phyloP scores from a whole-genome alignment of 345 rosid genomes.

The Raphanus raphanistrum region DNA sequence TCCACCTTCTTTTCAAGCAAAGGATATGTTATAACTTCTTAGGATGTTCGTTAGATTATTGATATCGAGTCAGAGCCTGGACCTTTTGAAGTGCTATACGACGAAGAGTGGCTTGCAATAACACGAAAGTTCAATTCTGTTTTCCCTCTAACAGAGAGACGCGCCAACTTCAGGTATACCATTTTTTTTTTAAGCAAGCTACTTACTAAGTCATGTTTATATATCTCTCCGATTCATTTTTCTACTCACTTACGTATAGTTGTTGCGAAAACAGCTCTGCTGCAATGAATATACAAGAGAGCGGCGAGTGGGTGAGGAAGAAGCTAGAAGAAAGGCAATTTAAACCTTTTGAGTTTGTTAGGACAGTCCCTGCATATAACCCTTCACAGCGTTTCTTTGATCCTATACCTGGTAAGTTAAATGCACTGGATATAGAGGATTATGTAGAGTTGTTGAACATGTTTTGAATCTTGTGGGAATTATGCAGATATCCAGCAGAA shows the following conservation, averaged over 20 bases:
- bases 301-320: conserved; percentile 64
- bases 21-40: conserved; percentile 34
- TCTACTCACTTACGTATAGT: not conserved
- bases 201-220: not conserved
- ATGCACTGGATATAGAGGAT: not conserved
- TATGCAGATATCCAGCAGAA: conserved; percentile 57
- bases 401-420: conserved; percentile 31
- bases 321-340: conserved; percentile 62
- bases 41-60: conserved; percentile 51
- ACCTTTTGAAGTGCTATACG: conserved; percentile 71
- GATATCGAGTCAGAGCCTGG: conserved; percentile 82
- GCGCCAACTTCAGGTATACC: conserved; percentile 58
- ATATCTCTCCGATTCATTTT: not conserved
- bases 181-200: conserved; percentile 1
- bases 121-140: conserved; percentile 63
- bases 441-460: not conserved
- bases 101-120: conserved; percentile 86
- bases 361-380: conserved; percentile 59
- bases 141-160: conserved; percentile 59
- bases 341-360: conserved; percentile 72
- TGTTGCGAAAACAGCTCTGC: conserved; percentile 44
- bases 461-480: not conserved
- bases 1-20: conserved; percentile 7
- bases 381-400: conserved; percentile 46
- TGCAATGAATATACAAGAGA: conserved; percentile 55